Evolutionary conservation across 2,329 filamentous ascomycete species (phyloP), one percentile per base, ranked within the genome.

Genomic region (Xylaria sp.): DNA sequence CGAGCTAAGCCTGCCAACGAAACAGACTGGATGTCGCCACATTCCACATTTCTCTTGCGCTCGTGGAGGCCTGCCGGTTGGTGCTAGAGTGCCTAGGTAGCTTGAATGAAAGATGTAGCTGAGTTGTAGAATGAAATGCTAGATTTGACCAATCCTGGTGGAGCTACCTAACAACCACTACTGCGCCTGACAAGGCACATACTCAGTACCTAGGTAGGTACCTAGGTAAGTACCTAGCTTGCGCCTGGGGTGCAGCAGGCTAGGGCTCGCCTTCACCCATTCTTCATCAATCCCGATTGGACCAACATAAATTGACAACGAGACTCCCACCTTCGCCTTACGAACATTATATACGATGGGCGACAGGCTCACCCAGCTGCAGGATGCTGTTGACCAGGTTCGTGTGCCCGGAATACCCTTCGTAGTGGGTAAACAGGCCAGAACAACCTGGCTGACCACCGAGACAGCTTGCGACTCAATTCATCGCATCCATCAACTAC

Each of bases 381-480:
- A 96, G 77, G 91, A 95, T 79, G 89, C 90, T 76, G 86, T 94
- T 63, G 91, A 95, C 72, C 87, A 93, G 83, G 91, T 91, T 79
- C 33, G 76, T 64, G 41, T 37, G 47, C 11, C 47, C 41, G 3
- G 10, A 13, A 41, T 33, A 13, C 4, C 27, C 19, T 46, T 35
- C 19, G 5, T 10, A 15, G 46, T 51, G 17, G 33, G 17, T 8
- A 23, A 60, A 13, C 51, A 48, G 38, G 54, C 4, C 10, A 29
- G 25, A 15, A 33, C n/a, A n/a, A 27, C 11, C 27, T 49, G 23
- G 37, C 60, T 69, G 58, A 64, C 54, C 41, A 29, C 55, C 67
- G 15, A 11, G 69, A 35, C 63, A 90, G 88, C 83, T 90, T 33
- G 85, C 86, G 17, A 86, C 87, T 66, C 87, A 90, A 75, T 89